Evolutionary conservation across 1,284 basidiomycete species (phyloP), one percentile per base, ranked within the genome.

Genomic region (Leccinum subrobustum): DNA sequence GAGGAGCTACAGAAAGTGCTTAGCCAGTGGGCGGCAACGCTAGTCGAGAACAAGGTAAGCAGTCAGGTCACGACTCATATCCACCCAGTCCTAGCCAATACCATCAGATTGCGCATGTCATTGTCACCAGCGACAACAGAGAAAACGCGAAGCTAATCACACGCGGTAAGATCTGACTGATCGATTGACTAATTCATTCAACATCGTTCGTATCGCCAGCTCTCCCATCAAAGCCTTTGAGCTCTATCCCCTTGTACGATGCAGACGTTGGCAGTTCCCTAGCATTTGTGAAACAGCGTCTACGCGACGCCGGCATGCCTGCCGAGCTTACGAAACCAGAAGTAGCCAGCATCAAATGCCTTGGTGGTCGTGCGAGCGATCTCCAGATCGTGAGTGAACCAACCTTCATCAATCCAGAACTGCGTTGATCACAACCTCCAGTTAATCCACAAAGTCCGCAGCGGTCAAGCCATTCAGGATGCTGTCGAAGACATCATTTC

Each of bases 401-500:
- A 25, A 33, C 20, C 29, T 44, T 57, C 4, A n/a, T 25, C 25
- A n/a, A 48, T 56, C 8, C 33, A 31, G 23, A 44, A n/a, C 60
- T 47, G 4, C 16, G 6, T 54, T 65, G 23, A 64, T 58, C 7
- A 62, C n/a, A 42, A 48, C 42, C 20, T 57, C n/a, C 61, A 93
- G 85, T 78, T 98, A 31, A 87, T 96, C 12, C 89, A 93, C 76
- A 96, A 96, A 78, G 87, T 95, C 29, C 82, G 87, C 51, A 87
- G 82, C 51, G 93, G 94, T 0, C 84, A 87, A 73, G 77, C 69
- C 11, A 83, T 96, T 2, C 81, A 87, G 61, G 90, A 91, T 31
- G 93, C 94, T 1, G 91, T 97, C 4, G 91, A 96, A 67, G 95
- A 96, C 69, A 93, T 96, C 67, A 87, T 97, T 66, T 77, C 78